Percentiles rank a stretch among this genome's conserved stretches.
Evolutionary conservation across 129 eudicot species (phyloP).

Genomic region (Chrysanthemum lavandulifolium): DNA sequence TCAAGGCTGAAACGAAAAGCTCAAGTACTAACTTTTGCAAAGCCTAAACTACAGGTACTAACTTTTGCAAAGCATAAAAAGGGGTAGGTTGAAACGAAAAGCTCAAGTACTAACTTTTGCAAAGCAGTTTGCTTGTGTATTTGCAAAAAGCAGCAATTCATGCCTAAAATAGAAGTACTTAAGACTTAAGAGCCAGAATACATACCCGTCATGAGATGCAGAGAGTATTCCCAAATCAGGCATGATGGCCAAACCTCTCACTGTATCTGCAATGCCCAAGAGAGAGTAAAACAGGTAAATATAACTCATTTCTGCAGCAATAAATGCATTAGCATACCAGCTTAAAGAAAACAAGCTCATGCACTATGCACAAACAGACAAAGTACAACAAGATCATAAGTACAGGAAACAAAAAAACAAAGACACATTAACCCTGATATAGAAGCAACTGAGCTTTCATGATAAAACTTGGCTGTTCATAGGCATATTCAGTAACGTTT

Average conservation of each 20-base stretch:
- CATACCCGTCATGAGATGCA: constrained; percentile 99
- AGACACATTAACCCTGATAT: background rate
- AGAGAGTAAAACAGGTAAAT: constrained; percentile 7
- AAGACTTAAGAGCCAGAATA: constrained; percentile 9
- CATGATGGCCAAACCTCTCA: constrained; percentile 91
- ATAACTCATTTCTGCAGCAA: background rate
- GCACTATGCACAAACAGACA: constrained; percentile 9
- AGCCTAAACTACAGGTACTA: background rate
- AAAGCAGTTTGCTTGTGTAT: constrained; percentile 6
- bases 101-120: background rate
- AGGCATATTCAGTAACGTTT: constrained; percentile 12
- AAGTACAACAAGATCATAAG: constrained; percentile 16
- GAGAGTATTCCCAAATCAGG: constrained; percentile 85
- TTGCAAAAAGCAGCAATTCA: constrained; percentile 9
- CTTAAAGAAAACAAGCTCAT: constrained; percentile 13
- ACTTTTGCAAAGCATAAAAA: background rate
- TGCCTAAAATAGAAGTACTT: constrained; percentile 12
- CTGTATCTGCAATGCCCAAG: constrained; percentile 68
- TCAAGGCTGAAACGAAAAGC: background rate
- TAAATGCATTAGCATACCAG: constrained; percentile 10
- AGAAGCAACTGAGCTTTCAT: constrained; percentile 11
- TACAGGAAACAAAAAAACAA: background rate
- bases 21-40: constrained; percentile 3
- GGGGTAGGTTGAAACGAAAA: background rate
- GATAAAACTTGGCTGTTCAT: background rate